A percentile compares a stretch with the other conserved stretches of the same genome.
Conservation (phyloP, 768 basidiomycete species). For the Lepiota subincarnata region DNA sequence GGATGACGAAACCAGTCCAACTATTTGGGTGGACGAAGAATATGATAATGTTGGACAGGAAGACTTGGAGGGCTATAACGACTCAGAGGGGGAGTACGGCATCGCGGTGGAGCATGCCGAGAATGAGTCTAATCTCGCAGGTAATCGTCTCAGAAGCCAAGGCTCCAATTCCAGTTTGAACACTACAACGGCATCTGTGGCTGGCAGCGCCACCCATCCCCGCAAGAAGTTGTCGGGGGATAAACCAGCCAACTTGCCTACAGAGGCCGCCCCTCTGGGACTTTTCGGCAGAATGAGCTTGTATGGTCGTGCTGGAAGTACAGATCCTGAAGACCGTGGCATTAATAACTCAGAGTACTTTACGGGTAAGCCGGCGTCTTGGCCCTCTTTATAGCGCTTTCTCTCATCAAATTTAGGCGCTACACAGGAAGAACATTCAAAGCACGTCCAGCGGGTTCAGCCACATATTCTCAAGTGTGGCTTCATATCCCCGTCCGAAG, state of each 20-base stretch:
- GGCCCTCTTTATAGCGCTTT: neutral
- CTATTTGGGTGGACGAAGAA: slow-evolving; percentile 37
- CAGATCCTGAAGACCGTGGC: slow-evolving; percentile 45
- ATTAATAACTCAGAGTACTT: slow-evolving; percentile 71
- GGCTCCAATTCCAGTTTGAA: slow-evolving; percentile 37
- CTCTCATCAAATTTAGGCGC: neutral
- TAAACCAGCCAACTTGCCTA: slow-evolving; percentile 57
- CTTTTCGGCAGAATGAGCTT: slow-evolving; percentile 65
- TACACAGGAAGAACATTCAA: slow-evolving; percentile 21
- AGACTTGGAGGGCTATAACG: slow-evolving; percentile 25
- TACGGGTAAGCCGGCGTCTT: slow-evolving; percentile 45
- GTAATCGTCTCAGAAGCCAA: slow-evolving; percentile 29
- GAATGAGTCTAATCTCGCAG: slow-evolving; percentile 20
- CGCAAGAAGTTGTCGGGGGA: slow-evolving; percentile 39
- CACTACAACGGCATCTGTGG: slow-evolving; percentile 25
- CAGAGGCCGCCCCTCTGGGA: slow-evolving; percentile 66
- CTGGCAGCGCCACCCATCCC: slow-evolving; percentile 19
- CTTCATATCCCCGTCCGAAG: slow-evolving; percentile 60
- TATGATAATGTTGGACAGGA: slow-evolving; percentile 31
- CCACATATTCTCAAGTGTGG: slow-evolving; percentile 65
- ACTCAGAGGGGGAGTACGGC: slow-evolving; percentile 32
- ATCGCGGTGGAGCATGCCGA: slow-evolving; percentile 40
- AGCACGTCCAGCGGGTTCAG: slow-evolving; percentile 41
- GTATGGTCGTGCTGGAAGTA: slow-evolving; percentile 32
- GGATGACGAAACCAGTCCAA: slow-evolving; percentile 42